Evolutionary conservation across 139 green algal genomes (phyloP), one percentile per base, ranked within the genome.

Genomic region (Auxenochlorella pyrenoidosa): DNA sequence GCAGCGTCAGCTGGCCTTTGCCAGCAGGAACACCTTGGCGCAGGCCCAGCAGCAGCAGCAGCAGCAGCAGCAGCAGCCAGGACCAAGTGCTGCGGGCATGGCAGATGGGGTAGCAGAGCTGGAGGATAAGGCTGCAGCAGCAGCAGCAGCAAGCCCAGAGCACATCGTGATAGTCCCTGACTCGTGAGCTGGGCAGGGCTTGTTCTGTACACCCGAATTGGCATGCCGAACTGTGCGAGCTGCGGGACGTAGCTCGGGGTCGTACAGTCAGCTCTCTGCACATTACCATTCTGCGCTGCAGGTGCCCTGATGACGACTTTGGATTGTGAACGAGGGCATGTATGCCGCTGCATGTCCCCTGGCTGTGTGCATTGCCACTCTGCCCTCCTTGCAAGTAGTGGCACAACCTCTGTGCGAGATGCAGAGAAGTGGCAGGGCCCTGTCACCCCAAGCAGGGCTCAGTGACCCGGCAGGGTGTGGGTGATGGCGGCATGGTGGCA

Each of bases 401-500:
- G n/a, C n/a, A n/a, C n/a, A n/a, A n/a, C n/a, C n/a, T n/a, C n/a
- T n/a, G n/a, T n/a, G n/a, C n/a, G n/a, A n/a, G n/a, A n/a, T n/a
- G n/a, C n/a, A n/a, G n/a, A n/a, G n/a, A n/a, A n/a, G n/a, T n/a
- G n/a, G n/a, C n/a, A n/a, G n/a, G n/a, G n/a, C n/a, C n/a, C 54
- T 24, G 54, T 13, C 22, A 13, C 54, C 18, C 54, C 54, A 63
- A 13, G 13, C 54, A 63, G 54, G 47, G 54, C 54, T 82, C 43
- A 82, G 18, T 82, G 75, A 5, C 75, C 75, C 4, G 75, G 75
- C 43, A 82, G 44, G 10, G 44, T 19, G 8, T 22, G 5, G 3
- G 54, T 34, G 26, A n/a, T 40, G 28, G 47, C 76, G 12, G 44
- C 22, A 54, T 83, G 78, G 78, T 83, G 78, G 78, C 78, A 83